Evolutionary conservation across 2,329 filamentous ascomycete genomes (phyloP), one percentile per base, ranked within the genome.

Genomic region (Ophiostoma sp.): DNA sequence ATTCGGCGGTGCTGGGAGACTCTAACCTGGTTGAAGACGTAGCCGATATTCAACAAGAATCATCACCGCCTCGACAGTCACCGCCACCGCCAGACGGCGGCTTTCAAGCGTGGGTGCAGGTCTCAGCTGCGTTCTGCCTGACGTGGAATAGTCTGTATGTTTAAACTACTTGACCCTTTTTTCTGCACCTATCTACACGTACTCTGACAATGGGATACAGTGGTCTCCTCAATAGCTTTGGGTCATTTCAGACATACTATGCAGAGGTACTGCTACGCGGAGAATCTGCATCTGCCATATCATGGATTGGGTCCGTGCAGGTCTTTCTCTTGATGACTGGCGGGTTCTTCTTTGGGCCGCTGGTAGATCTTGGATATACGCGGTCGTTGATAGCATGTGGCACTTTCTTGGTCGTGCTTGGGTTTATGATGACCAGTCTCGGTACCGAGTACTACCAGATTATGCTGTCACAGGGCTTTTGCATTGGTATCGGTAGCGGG

Each of bases 401-500:
- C 0, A 77, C 77, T 0, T 75, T 80, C 20, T 75, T 87, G 39
- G 81, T 86, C 70, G 72, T 83, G 0, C 33, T 82, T 0, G 83
- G 83, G 20, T 79, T 82, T 35, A 81, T 85, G 74, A 78, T 79
- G 74, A 82, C 82, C 10, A 83, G 81, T 41, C 75, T 83, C 1
- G 76, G 79, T 7, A 80, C 75, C 0, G 72, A 75, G 31, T 84
- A 84, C 74, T 84, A 81, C 79, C 82, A 85, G 65, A 71, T 85
- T 0, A 78, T 85, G 39, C 79, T 86, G 0, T 78, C 81, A 0
- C 87, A 89, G 72, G 87, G 85, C 0, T 72, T 89, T 0, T 86
- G 85, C 62, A 81, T 84, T 35, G 86, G 87, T 0, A 76, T 89
- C 0, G 86, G 87, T 1, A 79, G 80, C 74, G 82, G 86, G 0